A percentile compares a stretch with the other conserved stretches of the same genome.
These are phyloP conservation scores for Penicillium sp. DNA, from an alignment of 2,329 filamentous ascomycete genomes.

Conservation along the genomic window DNA sequence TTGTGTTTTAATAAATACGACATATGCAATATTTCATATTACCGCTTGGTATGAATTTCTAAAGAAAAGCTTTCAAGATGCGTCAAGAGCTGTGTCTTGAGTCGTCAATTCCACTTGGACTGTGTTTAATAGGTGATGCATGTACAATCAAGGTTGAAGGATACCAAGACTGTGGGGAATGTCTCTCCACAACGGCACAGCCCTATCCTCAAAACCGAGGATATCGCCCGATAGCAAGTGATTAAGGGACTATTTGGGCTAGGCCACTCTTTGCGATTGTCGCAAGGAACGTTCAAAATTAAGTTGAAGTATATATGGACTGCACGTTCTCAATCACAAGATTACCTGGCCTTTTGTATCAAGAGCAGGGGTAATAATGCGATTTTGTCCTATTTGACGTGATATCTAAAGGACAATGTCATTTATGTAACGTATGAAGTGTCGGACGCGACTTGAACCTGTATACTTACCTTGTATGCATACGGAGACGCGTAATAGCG, in stretches of 20 bases:
- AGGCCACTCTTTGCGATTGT: not conserved
- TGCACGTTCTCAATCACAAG: too few relatives aligned
- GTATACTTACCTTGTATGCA: not conserved
- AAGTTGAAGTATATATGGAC: not conserved
- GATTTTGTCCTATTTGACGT: too few relatives aligned
- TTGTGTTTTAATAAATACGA: not conserved
- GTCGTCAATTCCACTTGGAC: not conserved
- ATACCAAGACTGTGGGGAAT: conserved; percentile 4
- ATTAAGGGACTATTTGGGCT: not conserved
- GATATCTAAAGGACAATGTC: not conserved
- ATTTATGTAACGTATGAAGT: not conserved
- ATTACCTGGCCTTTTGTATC: not conserved
- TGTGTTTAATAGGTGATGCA: not conserved
- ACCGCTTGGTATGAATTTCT: too few relatives aligned
- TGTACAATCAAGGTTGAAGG: not conserved
- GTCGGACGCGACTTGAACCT: not conserved
- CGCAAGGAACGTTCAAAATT: not conserved
- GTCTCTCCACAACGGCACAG: not conserved
- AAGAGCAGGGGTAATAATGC: not conserved
- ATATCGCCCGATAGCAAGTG: not conserved
- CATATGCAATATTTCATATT: not conserved
- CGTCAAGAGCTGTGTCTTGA: too few relatives aligned
- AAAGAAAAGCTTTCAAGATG: not conserved
- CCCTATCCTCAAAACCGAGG: not conserved
- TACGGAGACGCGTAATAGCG: not conserved